Percentiles rank a stretch among this genome's conserved stretches.
Conservation (phyloP, 208 protist species). For the Blastocrithidia nonstop region DNA sequence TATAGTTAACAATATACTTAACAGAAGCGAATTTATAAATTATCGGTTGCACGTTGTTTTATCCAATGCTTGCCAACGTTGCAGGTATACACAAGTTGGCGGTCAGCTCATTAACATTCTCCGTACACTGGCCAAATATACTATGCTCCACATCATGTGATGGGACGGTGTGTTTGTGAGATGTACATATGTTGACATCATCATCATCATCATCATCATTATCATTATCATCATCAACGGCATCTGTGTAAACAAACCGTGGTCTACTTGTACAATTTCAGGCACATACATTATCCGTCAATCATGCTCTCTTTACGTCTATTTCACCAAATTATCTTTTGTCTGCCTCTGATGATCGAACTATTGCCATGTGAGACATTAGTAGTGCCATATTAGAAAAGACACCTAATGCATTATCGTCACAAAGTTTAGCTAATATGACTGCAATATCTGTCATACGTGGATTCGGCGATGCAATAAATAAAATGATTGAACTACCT, state of each 20-base stretch:
- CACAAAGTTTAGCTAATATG: no score
- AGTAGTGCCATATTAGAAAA: no score
- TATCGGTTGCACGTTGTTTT: no score
- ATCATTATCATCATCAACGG: neutral
- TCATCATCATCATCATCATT: neutral
- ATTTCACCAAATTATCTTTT: slow-evolving; percentile 19
- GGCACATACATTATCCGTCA: slow-evolving; percentile 52
- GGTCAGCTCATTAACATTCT: slow-evolving; percentile 63
- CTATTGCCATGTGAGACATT: slow-evolving; percentile 54
- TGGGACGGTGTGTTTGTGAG: slow-evolving; percentile 69
- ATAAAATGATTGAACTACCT: slow-evolving; percentile 56
- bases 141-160: slow-evolving; percentile 76
- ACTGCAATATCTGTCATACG: slow-evolving; percentile 17
- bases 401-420: no score
- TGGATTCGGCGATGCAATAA: slow-evolving; percentile 61
- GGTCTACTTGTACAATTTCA: slow-evolving; percentile 8
- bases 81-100: slow-evolving; percentile 51
- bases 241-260: slow-evolving; percentile 4
- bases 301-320: slow-evolving; percentile 51
- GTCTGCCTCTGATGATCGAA: slow-evolving; percentile 66
- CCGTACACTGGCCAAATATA: slow-evolving; percentile 19
- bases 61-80: no score
- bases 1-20: no score
- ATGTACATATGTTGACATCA: slow-evolving; percentile 8
- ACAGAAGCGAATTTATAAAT: no score